These are phyloP conservation scores for Yamadazyma buinensis DNA, from an alignment of 1,139 yeast species.

Conservation along the genomic window DNA sequence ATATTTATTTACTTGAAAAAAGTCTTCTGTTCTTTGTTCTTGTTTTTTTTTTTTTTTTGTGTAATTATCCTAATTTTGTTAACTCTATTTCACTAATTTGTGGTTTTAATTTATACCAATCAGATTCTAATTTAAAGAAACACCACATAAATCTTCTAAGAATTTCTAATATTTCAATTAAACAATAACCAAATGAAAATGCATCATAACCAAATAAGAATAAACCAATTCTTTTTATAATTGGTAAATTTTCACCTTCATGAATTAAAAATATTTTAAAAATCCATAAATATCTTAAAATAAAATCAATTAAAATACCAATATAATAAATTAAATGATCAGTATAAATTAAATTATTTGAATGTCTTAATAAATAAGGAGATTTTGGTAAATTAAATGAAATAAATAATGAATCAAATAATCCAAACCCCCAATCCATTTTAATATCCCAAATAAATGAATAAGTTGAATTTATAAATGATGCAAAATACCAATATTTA, in stretches of 20 bases:
- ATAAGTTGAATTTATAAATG: slow-evolving; percentile 66
- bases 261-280: slow-evolving; percentile 42
- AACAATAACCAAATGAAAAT: slow-evolving; percentile 57
- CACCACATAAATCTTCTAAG: slow-evolving; percentile 89
- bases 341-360: slow-evolving; percentile 18
- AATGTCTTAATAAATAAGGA: slow-evolving; percentile 18
- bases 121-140: slow-evolving; percentile 77
- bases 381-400: slow-evolving; percentile 2
- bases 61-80: slow-evolving; percentile 11
- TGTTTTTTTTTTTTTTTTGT: no score
- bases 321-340: slow-evolving; percentile 35
- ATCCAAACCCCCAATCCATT: slow-evolving; percentile 83
- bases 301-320: slow-evolving; percentile 58
- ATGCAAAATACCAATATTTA: slow-evolving; percentile 49
- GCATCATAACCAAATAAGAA: slow-evolving; percentile 44
- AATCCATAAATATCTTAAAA: slow-evolving; percentile 73
- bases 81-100: slow-evolving; percentile 14
- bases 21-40: no score
- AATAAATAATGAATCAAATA: slow-evolving; percentile 35
- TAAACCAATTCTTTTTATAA: slow-evolving; percentile 19
- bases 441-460: slow-evolving; percentile 85
- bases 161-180: slow-evolving; percentile 69
- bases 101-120: slow-evolving; percentile 41
- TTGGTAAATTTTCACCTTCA: slow-evolving; percentile 19
- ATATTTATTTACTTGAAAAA: no score